Evolutionary conservation across 257 asterid genomes (phyloP).

Genomic region (Cordia subcordata): DNA sequence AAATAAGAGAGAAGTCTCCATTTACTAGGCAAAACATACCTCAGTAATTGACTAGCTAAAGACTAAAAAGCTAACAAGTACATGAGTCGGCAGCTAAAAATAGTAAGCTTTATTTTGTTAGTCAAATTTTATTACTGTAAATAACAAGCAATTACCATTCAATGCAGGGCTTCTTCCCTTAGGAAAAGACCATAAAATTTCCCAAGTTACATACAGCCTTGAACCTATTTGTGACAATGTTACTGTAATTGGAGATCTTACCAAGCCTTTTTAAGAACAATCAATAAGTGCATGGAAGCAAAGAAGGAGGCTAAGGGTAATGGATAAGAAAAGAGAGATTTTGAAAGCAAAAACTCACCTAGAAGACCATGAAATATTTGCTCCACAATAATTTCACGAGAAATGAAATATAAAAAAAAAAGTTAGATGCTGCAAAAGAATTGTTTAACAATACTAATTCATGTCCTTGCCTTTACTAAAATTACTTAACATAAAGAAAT

Average conservation of each 20-base stretch:
- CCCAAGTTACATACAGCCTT: conserved; percentile 82
- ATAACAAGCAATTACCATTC: neutral
- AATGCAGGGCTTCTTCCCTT: conserved; percentile 29
- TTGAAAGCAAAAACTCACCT: conserved; percentile 21
- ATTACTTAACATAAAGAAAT: too few species aligned
- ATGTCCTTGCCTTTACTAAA: too few species aligned
- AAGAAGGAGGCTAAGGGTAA: neutral
- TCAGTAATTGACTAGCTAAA: conserved; percentile 93
- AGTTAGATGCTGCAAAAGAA: conserved; percentile 1
- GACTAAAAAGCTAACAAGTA: conserved; percentile 58
- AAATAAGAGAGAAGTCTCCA: too few species aligned
- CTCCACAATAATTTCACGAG: conserved; percentile 6
- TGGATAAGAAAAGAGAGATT: neutral
- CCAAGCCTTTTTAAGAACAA: conserved; percentile 30
- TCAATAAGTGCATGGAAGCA: neutral
- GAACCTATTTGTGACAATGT: conserved; percentile 88
- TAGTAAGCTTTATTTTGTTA: conserved; percentile 4
- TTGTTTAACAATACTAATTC: neutral
- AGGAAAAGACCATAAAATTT: conserved; percentile 83
- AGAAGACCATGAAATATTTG: conserved; percentile 48
- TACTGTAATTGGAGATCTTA: conserved; percentile 88
- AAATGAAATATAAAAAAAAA: conserved; percentile 2
- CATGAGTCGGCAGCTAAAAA: conserved; percentile 46
- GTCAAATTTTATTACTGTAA: neutral
- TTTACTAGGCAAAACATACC: conserved; percentile 24